Evolutionary conservation across 805 yeast species (phyloP).

Genomic region (Alloascoidea africana): DNA sequence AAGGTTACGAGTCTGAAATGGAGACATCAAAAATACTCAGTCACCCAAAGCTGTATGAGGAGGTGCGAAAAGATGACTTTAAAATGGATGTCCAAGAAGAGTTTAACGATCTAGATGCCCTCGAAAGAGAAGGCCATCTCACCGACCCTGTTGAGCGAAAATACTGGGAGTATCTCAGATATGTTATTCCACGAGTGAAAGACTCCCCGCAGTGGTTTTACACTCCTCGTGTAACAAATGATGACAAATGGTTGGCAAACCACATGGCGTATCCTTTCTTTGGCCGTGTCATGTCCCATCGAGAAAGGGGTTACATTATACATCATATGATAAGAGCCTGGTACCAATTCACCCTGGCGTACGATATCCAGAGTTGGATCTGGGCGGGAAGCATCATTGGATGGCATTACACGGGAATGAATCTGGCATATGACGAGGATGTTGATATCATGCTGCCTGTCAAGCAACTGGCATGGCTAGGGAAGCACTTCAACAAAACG

Average conservation of each 20-base stretch:
- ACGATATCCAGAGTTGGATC: constrained; percentile 29
- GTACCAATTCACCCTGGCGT: constrained; percentile 25
- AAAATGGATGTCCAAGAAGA: not conserved
- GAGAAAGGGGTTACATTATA: constrained; percentile 18
- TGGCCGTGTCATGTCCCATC: not conserved
- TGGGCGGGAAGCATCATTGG: constrained; percentile 34
- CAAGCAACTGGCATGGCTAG: constrained; percentile 28
- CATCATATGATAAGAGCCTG: constrained; percentile 30
- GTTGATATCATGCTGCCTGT: constrained; percentile 39
- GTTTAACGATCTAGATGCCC: not conserved
- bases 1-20: not conserved
- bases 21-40: not conserved
- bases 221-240: not conserved
- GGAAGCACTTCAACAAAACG: constrained; percentile 30
- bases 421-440: constrained; percentile 38
- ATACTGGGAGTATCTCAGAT: not conserved
- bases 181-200: not conserved
- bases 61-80: not conserved
- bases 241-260: not conserved
- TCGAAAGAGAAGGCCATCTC: not conserved
- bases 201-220: not conserved
- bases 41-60: not conserved
- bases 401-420: constrained; percentile 32
- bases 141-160: not conserved
- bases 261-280: not conserved